Evolutionary conservation across 202 grass and related monocot species (phyloP), one percentile per base, ranked within the genome.

Genomic region (Musa balbisiana): DNA sequence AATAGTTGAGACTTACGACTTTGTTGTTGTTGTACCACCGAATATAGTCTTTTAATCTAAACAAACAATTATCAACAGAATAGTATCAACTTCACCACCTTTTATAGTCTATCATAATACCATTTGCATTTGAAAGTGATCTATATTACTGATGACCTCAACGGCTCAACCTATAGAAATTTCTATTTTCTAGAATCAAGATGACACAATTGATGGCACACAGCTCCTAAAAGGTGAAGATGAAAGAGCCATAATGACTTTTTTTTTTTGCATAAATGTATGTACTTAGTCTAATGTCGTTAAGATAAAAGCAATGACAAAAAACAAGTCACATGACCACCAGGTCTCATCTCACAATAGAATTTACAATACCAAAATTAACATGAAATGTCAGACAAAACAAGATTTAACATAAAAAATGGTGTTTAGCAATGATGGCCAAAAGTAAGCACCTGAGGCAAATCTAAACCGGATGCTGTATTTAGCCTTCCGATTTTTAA

Each of bases 401-500:
- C 10, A 63, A 76, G 24, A 59, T 50, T 43, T 62, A 24, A 6
- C 71, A 86, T 56, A 22, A 84, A 73, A 33, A 82, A 81, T 80
- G 16, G 70, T 80, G 53, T 69, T 65, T 51, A 11, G 27, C 9
- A 75, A 70, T 54, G 52, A 69, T 51, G 75, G 24, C 53, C 16
- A 52, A 85, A 84, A 83, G 75, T 24, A 74, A 55, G 51, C 11
- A 93, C 93, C 90, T 97, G 90, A 84, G 93, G 90, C 80, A 97
- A 86, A 87, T 97, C 93, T 73, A 97, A 77, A 84, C 85, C 84
- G 73, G 93, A 89, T 81, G 73, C 55, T 64, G 84, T 79, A 91
- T 84, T 87, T 52, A 92, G 55, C 86, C 80, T 93, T 14, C 93
- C 93, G n/a, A 88, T 64, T 87, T 87, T 97, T 80, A 97, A 79